Evolutionary conservation across 1,284 basidiomycete species (phyloP).

Genomic region (Kwoniella shivajii): DNA sequence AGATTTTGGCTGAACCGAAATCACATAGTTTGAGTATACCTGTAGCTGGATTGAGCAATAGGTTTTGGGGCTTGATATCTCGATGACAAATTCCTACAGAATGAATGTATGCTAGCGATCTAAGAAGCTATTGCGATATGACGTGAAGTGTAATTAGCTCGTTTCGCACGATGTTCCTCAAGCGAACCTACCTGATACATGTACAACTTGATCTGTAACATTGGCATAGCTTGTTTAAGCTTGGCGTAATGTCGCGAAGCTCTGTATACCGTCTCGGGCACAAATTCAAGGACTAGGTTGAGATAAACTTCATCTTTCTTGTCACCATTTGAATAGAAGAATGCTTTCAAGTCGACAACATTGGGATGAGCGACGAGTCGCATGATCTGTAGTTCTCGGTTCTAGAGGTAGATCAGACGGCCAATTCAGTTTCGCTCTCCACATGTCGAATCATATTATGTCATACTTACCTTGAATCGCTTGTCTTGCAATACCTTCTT

Average conservation of each 20-base stretch:
- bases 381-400: slow-evolving; percentile 99
- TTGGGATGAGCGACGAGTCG: slow-evolving; percentile 96
- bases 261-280: slow-evolving; percentile 98
- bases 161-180: no score
- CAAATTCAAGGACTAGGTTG: slow-evolving; percentile 98
- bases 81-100: slow-evolving; percentile 95
- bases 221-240: slow-evolving; percentile 99
- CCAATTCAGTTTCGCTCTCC: background rate
- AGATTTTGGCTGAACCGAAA: slow-evolving; percentile 98
- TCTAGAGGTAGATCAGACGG: slow-evolving; percentile 59
- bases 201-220: slow-evolving; percentile 88
- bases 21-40: slow-evolving; percentile 98
- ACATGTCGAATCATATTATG: slow-evolving; percentile 24
- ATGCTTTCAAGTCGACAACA: slow-evolving; percentile 95
- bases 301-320: slow-evolving; percentile 99
- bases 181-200: slow-evolving; percentile 54
- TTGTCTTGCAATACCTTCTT: slow-evolving; percentile 99
- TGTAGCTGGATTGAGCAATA: slow-evolving; percentile 93
- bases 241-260: slow-evolving; percentile 98
- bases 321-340: slow-evolving; percentile 99
- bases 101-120: slow-evolving; percentile 96
- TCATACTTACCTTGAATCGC: slow-evolving; percentile 89
- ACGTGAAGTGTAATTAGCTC: background rate
- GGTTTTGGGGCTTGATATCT: slow-evolving; percentile 99
- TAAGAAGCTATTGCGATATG: slow-evolving; percentile 68